Conservation (phyloP, 2,329 filamentous ascomycete genomes). For the Colletotrichum truncatum region DNA sequence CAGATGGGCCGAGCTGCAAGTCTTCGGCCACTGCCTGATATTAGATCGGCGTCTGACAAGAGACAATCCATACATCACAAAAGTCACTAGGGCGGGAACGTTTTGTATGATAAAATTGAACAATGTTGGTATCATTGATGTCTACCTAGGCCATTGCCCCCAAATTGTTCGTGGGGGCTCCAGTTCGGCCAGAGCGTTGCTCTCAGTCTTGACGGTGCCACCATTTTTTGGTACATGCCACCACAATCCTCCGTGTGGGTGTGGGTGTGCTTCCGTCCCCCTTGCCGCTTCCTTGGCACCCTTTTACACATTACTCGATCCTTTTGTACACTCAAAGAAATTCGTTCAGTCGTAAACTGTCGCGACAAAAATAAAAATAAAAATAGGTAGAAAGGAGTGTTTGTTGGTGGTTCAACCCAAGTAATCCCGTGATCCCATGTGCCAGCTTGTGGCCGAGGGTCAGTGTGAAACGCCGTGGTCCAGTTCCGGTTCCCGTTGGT, state of each 20-base stretch:
- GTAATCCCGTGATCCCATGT: background rate
- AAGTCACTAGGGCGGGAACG: background rate
- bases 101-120: slow-evolving; percentile 9
- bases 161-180: slow-evolving; percentile 5
- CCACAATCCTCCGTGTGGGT: slow-evolving; percentile 3
- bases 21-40: background rate
- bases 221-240: slow-evolving; percentile 24
- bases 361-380: too few species aligned
- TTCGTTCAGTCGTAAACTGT: slow-evolving; percentile 21
- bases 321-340: slow-evolving; percentile 24
- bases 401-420: slow-evolving; percentile 5
- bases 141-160: slow-evolving; percentile 17
- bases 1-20: background rate
- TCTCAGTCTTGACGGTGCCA: slow-evolving; percentile 10
- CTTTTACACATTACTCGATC: slow-evolving; percentile 26
- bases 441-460: slow-evolving; percentile 9
- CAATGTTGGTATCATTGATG: slow-evolving; percentile 28
- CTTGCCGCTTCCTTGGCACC: background rate
- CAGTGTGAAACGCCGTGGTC: slow-evolving; percentile 24
- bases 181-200: slow-evolving; percentile 3
- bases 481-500: slow-evolving; percentile 14
- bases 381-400: slow-evolving; percentile 17
- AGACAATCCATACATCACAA: background rate
- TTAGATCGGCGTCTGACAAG: background rate
- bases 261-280: background rate